These are phyloP conservation scores for Primulina tabacum DNA, from an alignment of 257 asterid genomes.

Conservation along the genomic window DNA sequence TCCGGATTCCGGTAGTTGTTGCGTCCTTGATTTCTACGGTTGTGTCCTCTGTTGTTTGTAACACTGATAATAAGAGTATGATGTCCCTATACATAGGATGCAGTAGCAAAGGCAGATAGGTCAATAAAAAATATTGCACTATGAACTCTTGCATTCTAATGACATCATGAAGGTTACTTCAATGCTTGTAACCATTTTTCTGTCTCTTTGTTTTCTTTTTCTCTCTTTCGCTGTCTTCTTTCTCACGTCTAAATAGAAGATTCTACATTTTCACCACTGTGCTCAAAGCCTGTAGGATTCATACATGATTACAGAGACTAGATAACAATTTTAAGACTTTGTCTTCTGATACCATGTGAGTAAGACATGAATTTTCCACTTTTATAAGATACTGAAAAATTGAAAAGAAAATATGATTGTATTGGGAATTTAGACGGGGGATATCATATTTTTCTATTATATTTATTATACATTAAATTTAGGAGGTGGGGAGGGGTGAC, in stretches of 20 bases:
- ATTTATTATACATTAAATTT: too few relatives aligned
- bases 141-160: background rate
- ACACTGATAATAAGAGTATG: background rate
- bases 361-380: too few relatives aligned
- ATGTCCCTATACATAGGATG: background rate
- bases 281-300: background rate
- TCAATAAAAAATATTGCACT: background rate
- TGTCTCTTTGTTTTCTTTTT: background rate
- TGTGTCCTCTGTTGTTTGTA: background rate
- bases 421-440: too few relatives aligned
- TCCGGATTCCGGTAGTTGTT: background rate
- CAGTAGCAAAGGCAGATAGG: background rate
- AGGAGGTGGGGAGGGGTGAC: background rate
- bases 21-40: slow-evolving; percentile 7
- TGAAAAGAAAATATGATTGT: too few relatives aligned
- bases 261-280: background rate
- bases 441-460: too few relatives aligned
- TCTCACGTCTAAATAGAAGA: background rate
- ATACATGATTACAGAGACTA: too few relatives aligned
- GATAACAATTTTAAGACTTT: too few relatives aligned
- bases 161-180: slow-evolving; percentile 6
- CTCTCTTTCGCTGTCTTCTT: background rate
- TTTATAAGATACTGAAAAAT: too few relatives aligned
- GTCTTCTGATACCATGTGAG: background rate
- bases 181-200: background rate